Conservation (phyloP, 352 stramenopile species). For the Phytophthora citricola region DNA sequence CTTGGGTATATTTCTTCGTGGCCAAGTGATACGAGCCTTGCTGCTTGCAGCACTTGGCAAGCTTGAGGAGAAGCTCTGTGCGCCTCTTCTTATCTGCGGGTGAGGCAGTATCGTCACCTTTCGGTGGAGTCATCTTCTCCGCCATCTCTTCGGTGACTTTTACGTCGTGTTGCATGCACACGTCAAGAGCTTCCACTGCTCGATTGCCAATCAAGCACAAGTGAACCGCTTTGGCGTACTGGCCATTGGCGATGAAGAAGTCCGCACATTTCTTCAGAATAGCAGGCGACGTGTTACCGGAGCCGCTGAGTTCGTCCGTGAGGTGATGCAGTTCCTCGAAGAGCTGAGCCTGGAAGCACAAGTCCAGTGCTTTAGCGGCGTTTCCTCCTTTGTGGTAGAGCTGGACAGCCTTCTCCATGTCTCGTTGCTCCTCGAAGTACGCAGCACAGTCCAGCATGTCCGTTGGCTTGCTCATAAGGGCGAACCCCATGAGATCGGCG, state of each 20-base stretch:
- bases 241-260: constrained; percentile 93
- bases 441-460: constrained; percentile 91
- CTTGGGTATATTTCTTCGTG: constrained; percentile 97
- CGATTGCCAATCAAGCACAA: constrained; percentile 84
- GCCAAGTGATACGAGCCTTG: constrained; percentile 93
- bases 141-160: constrained; percentile 93
- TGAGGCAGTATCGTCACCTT: constrained; percentile 61
- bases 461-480: constrained; percentile 86
- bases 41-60: constrained; percentile 93
- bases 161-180: constrained; percentile 92
- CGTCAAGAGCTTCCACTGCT: constrained; percentile 84
- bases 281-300: constrained; percentile 68
- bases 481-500: constrained; percentile 92
- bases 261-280: constrained; percentile 92
- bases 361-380: constrained; percentile 89
- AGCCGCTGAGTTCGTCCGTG: constrained; percentile 79
- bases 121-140: constrained; percentile 91
- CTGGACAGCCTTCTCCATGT: constrained; percentile 94
- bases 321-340: constrained; percentile 90
- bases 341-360: constrained; percentile 93
- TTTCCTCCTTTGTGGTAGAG: constrained; percentile 95
- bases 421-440: constrained; percentile 93
- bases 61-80: constrained; percentile 87
- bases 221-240: constrained; percentile 93
- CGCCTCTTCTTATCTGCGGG: constrained; percentile 65